phyloP scores from a whole-genome alignment of 2,329 filamentous ascomycete species.

The Epichloe coenophiala region DNA sequence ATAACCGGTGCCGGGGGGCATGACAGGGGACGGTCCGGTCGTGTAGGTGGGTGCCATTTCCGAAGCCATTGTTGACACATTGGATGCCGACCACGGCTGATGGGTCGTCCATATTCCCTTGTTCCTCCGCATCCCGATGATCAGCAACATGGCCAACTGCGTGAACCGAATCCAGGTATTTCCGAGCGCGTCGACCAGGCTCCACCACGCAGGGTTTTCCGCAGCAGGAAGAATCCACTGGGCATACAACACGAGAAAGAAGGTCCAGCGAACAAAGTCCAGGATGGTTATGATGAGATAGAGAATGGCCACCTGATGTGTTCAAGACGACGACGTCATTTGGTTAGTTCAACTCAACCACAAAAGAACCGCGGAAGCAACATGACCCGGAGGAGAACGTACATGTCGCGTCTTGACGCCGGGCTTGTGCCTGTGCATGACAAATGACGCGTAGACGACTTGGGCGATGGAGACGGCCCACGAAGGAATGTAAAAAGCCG shows the following conservation, averaged over 20 bases:
- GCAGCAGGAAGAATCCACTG: conserved; percentile 3
- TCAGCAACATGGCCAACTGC: conserved; percentile 2
- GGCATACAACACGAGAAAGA: conserved; percentile 4
- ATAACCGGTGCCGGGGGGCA: conserved; percentile 3
- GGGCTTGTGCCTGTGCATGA: conserved; percentile 5
- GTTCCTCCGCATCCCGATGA: conserved; percentile 5
- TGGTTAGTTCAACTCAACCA: too few species aligned
- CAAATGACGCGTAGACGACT: conserved; percentile 4
- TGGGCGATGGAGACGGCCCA: conserved; percentile 5
- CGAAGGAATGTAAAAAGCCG: conserved; percentile 4
- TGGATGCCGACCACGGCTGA: conserved; percentile 1
- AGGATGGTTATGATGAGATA: conserved; percentile 3
- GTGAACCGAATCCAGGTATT: conserved; percentile 6
- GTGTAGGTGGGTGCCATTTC: conserved; percentile 3
- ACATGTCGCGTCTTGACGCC: conserved; percentile 3
- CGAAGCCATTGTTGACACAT: background rate
- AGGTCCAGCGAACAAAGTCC: conserved; percentile 5
- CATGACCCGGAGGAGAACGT: background rate
- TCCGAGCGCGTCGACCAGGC: conserved; percentile 4
- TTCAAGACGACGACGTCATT: background rate
- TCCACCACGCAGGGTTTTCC: conserved; percentile 5
- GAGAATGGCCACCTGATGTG: conserved; percentile 1
- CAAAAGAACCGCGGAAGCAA: too few species aligned
- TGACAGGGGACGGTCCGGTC: background rate
- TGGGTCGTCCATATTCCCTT: conserved; percentile 6